Percentiles rank a stretch among this genome's conserved stretches.
These are phyloP conservation scores for Pythium vanterpoolii DNA, from an alignment of 352 stramenopile genomes.

Conservation along the genomic window DNA sequence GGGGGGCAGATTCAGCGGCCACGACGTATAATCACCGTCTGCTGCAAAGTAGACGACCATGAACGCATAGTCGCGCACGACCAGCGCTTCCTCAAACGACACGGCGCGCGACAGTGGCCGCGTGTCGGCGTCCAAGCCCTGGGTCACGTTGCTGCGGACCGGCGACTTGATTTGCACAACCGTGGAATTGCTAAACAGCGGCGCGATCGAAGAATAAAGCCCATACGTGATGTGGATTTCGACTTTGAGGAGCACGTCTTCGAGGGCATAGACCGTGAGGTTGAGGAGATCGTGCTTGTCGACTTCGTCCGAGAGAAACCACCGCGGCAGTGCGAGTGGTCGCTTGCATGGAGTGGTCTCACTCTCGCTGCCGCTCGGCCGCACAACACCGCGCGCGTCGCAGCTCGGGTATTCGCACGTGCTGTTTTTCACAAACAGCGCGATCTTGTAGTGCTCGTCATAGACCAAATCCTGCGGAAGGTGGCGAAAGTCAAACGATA, in stretches of 20 bases:
- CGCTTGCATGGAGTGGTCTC: conserved; percentile 91
- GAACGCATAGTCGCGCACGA: conserved; percentile 90
- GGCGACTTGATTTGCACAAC: conserved; percentile 79
- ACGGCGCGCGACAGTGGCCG: conserved; percentile 77
- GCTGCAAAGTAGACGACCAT: conserved; percentile 73
- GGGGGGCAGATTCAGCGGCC: conserved; percentile 93
- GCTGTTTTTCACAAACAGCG: conserved; percentile 94
- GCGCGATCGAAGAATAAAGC: conserved; percentile 76
- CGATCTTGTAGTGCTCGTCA: conserved; percentile 94
- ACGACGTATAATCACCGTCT: conserved; percentile 61
- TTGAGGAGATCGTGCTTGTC: conserved; percentile 94
- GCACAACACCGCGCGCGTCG: conserved; percentile 47
- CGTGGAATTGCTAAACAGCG: conserved; percentile 93
- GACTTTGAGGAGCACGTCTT: conserved; percentile 94
- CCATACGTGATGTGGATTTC: conserved; percentile 96
- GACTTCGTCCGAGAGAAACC: conserved; percentile 88
- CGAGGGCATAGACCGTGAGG: conserved; percentile 92
- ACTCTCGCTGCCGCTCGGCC: conserved; percentile 52
- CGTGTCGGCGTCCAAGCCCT: conserved; percentile 57
- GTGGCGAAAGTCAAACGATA: conserved; percentile 95
- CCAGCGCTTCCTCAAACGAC: conserved; percentile 77
- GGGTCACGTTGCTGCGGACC: conserved; percentile 64
- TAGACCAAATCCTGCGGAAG: conserved; percentile 91
- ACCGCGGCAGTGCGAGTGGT: conserved; percentile 87
- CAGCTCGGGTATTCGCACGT: conserved; percentile 89